Evolutionary conservation across 805 yeast genomes (phyloP).

Genomic region (Suhomyces sp.): DNA sequence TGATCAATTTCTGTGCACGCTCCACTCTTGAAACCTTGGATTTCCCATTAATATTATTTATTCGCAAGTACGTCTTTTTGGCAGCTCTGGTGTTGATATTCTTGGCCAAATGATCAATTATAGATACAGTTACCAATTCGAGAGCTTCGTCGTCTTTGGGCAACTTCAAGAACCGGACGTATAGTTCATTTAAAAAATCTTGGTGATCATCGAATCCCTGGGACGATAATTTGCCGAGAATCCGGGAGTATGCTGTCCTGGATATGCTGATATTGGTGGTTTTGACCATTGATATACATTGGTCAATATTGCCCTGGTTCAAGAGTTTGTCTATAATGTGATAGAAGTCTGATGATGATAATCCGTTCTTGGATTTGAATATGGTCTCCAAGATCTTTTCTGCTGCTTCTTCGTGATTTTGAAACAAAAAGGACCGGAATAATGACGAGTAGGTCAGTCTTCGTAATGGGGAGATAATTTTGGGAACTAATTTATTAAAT

Average conservation of each 20-base stretch:
- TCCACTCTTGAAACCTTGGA: slow-evolving; percentile 1
- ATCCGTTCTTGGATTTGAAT: slow-evolving; percentile 26
- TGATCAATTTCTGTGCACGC: slow-evolving; percentile 7
- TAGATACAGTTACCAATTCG: slow-evolving; percentile 15
- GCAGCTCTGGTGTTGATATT: slow-evolving; percentile 21
- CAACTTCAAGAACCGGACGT: slow-evolving; percentile 11
- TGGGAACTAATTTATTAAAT: slow-evolving; percentile 21
- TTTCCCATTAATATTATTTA: slow-evolving; percentile 9
- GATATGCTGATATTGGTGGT: slow-evolving; percentile 20
- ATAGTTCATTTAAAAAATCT: slow-evolving; percentile 12
- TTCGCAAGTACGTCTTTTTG: slow-evolving; percentile 16
- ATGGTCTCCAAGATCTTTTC: slow-evolving; percentile 31
- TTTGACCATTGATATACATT: slow-evolving; percentile 23
- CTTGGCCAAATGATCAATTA: slow-evolving; percentile 18
- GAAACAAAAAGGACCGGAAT: slow-evolving; percentile 27
- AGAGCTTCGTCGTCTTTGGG: slow-evolving; percentile 14
- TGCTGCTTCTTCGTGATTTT: slow-evolving; percentile 27
- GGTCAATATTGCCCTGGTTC: slow-evolving; percentile 20
- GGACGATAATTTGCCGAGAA: slow-evolving; percentile 15
- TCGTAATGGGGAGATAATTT: slow-evolving; percentile 29
- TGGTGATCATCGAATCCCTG: slow-evolving; percentile 1
- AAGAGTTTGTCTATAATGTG: slow-evolving; percentile 27
- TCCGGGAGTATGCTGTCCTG: slow-evolving; percentile 24
- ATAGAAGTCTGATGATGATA: slow-evolving; percentile 26
- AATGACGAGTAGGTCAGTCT: slow-evolving; percentile 34